phyloP scores from a whole-genome alignment of 2,329 filamentous ascomycete genomes.

The Ustilaginoidea virens region DNA sequence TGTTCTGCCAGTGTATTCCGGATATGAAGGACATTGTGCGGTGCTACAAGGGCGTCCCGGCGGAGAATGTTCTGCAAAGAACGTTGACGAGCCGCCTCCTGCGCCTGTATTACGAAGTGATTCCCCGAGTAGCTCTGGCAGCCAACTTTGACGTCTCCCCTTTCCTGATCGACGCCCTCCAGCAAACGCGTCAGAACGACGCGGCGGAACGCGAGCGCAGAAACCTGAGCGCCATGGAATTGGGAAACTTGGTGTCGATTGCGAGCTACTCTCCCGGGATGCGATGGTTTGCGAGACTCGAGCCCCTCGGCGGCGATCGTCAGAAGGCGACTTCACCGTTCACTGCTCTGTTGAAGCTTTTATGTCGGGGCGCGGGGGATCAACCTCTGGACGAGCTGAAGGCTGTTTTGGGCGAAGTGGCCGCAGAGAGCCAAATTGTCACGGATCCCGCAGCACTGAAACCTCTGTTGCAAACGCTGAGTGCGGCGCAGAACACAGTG shows the following conservation, averaged over 20 bases:
- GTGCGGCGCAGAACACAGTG: constrained; percentile 8
- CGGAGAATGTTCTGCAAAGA: constrained; percentile 57
- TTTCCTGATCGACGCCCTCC: constrained; percentile 53
- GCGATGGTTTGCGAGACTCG: constrained; percentile 74
- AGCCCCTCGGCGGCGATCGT: constrained; percentile 35
- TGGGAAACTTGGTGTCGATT: constrained; percentile 69
- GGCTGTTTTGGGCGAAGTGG: constrained; percentile 42
- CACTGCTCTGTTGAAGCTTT: constrained; percentile 45
- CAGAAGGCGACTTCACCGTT: constrained; percentile 41
- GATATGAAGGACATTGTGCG: constrained; percentile 67
- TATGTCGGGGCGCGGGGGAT: constrained; percentile 15
- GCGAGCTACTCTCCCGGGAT: constrained; percentile 69
- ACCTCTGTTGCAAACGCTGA: constrained; percentile 25
- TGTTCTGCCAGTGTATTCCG: constrained; percentile 67
- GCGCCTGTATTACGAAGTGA: constrained; percentile 68
- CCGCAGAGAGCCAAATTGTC: constrained; percentile 52
- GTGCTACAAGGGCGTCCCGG: constrained; percentile 53
- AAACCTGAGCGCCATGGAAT: constrained; percentile 51
- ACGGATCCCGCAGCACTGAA: constrained; percentile 32
- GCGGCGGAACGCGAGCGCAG: constrained; percentile 32
- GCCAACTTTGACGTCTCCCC: constrained; percentile 82
- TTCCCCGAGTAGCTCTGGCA: constrained; percentile 64
- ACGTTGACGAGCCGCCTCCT: constrained; percentile 68
- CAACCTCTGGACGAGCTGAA: constrained; percentile 28
- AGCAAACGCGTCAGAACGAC: constrained; percentile 38